phyloP scores from a whole-genome alignment of 2,329 filamentous ascomycete genomes.

The Aspergillus brasiliensis region DNA sequence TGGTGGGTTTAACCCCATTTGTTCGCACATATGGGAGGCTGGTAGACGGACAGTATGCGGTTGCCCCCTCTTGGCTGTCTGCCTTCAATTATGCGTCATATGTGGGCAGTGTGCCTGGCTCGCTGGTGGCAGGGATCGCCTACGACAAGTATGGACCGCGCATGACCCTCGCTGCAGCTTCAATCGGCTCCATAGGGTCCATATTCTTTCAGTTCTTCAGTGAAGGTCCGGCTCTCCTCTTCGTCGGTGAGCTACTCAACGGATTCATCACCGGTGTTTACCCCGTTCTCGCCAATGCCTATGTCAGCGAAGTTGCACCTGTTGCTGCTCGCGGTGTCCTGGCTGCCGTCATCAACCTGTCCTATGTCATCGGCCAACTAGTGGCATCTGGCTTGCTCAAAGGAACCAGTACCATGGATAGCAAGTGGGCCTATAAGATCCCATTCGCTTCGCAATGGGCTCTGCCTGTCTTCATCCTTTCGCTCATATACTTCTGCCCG shows the following conservation, averaged over 20 bases:
- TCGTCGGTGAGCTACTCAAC: slow-evolving; percentile 51
- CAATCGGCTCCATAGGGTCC: slow-evolving; percentile 18
- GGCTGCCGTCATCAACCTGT: slow-evolving; percentile 45
- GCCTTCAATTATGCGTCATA: not conserved
- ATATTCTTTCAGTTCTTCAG: slow-evolving; percentile 53
- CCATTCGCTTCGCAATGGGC: slow-evolving; percentile 54
- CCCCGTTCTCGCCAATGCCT: slow-evolving; percentile 46
- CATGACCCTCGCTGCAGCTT: not conserved
- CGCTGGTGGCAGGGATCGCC: not conserved
- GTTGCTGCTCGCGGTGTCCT: slow-evolving; percentile 41
- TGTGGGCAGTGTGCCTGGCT: not conserved
- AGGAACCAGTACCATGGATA: slow-evolving; percentile 41
- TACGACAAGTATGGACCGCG: not conserved
- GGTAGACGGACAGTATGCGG: not conserved
- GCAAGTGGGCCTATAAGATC: slow-evolving; percentile 53
- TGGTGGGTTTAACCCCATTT: not conserved
- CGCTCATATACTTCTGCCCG: slow-evolving; percentile 46
- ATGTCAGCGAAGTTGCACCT: slow-evolving; percentile 46
- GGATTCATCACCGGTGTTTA: slow-evolving; percentile 53
- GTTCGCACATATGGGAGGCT: not conserved
- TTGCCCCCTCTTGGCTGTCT: not conserved
- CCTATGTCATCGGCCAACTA: slow-evolving; percentile 49
- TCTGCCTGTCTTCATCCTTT: slow-evolving; percentile 50
- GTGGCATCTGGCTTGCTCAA: slow-evolving; percentile 51
- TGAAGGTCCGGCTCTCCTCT: slow-evolving; percentile 43